Conservation (phyloP, 495 filamentous ascomycete genomes). For the Hypoxylon fuscum region DNA sequence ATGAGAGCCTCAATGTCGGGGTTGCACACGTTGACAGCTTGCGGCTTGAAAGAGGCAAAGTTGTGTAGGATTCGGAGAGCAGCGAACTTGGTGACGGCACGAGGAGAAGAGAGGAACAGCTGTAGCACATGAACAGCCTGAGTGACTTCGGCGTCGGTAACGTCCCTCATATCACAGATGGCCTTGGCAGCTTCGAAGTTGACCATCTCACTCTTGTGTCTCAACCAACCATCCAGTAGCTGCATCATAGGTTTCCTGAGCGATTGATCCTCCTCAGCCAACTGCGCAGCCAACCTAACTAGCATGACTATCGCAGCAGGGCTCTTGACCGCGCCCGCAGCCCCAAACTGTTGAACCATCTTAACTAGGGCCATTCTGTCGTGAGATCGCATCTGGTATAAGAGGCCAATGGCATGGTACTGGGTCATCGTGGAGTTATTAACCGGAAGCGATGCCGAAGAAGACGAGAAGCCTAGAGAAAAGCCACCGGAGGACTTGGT, state of each 20-base stretch:
- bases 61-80: conserved; percentile 96
- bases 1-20: conserved; percentile 96
- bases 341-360: conserved; percentile 98
- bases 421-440: conserved; percentile 94
- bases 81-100: conserved; percentile 96
- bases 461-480: conserved; percentile 85
- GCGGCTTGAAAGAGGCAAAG: conserved; percentile 93
- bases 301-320: conserved; percentile 91
- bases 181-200: conserved; percentile 99
- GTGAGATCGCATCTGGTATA: conserved; percentile 97
- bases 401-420: conserved; percentile 96
- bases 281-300: conserved; percentile 90
- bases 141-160: conserved; percentile 88
- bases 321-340: conserved; percentile 91
- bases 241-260: conserved; percentile 94
- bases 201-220: conserved; percentile 99
- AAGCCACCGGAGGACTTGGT: conserved; percentile 89
- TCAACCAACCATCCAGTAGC: conserved; percentile 92
- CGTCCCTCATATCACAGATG: conserved; percentile 92
- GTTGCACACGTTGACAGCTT: conserved; percentile 92
- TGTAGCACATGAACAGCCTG: conserved; percentile 96
- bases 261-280: conserved; percentile 90
- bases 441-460: conserved; percentile 72
- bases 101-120: conserved; percentile 94
- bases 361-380: conserved; percentile 99